phyloP scores from a whole-genome alignment of 257 asterid species.

The Solanum clarkiae region DNA sequence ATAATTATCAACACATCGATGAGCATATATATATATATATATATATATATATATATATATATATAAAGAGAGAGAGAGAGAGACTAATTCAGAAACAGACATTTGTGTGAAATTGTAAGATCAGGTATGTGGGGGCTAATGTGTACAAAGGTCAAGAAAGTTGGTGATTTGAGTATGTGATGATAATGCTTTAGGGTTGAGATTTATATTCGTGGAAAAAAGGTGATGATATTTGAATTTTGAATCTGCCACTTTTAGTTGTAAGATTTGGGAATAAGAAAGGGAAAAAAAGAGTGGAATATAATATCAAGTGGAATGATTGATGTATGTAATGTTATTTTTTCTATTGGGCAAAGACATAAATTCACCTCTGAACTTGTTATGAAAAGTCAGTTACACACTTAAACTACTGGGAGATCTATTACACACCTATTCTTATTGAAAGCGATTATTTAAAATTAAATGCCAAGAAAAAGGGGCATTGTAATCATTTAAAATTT shows the following conservation, averaged over 20 bases:
- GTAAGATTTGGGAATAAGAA: neutral
- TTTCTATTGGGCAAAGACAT: neutral
- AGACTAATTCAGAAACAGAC: neutral
- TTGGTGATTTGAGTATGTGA: neutral
- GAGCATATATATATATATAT: neutral
- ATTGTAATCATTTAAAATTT: too few relatives aligned
- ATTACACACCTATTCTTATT: too few relatives aligned
- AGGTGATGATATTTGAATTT: neutral
- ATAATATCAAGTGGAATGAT: neutral
- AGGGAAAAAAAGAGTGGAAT: neutral
- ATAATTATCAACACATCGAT: constrained; percentile 1
- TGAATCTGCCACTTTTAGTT: neutral
- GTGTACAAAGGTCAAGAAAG: neutral
- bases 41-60: too few relatives aligned
- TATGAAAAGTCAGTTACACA: too few relatives aligned
- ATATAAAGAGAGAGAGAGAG: neutral
- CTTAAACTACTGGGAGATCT: too few relatives aligned
- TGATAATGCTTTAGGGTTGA: neutral
- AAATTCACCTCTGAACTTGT: too few relatives aligned
- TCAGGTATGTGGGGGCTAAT: neutral
- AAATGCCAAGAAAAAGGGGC: too few relatives aligned
- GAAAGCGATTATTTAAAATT: too few relatives aligned
- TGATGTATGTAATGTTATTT: neutral
- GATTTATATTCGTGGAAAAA: neutral
- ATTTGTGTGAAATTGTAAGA: neutral